Conservation (phyloP, 768 basidiomycete species). For the Coprinopsis strossmayeri region DNA sequence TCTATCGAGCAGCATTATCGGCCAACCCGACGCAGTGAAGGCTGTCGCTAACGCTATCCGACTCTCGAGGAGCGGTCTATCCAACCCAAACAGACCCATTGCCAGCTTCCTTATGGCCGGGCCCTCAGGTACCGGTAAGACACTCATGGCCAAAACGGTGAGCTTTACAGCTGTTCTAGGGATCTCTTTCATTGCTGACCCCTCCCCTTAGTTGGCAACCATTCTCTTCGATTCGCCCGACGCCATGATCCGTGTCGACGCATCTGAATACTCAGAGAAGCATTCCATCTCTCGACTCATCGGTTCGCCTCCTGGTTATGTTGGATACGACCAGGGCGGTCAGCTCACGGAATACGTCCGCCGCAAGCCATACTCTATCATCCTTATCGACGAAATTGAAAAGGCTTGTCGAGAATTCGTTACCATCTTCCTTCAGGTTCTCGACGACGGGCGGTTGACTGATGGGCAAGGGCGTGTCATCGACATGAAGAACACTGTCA, state of each 20-base stretch:
- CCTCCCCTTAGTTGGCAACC: slow-evolving; percentile 60
- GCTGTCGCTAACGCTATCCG: slow-evolving; percentile 93
- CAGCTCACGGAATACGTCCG: slow-evolving; percentile 92
- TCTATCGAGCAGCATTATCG: slow-evolving; percentile 71
- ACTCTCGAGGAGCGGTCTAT: slow-evolving; percentile 88
- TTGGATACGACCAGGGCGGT: slow-evolving; percentile 86
- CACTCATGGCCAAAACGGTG: slow-evolving; percentile 83
- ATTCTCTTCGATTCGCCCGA: slow-evolving; percentile 87
- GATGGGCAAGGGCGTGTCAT: slow-evolving; percentile 89
- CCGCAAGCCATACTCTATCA: slow-evolving; percentile 83
- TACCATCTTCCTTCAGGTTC: slow-evolving; percentile 61
- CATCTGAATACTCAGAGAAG: slow-evolving; percentile 86
- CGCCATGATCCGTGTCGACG: slow-evolving; percentile 90
- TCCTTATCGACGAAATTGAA: slow-evolving; percentile 86
- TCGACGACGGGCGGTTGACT: slow-evolving; percentile 89
- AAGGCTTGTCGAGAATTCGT: slow-evolving; percentile 72
- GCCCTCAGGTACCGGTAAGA: slow-evolving; percentile 91
- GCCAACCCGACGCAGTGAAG: slow-evolving; percentile 86
- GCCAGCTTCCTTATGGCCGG: slow-evolving; percentile 91
- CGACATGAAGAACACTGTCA: slow-evolving; percentile 87
- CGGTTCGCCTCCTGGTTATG: slow-evolving; percentile 75
- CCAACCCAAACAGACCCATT: slow-evolving; percentile 80
- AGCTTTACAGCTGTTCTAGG: slow-evolving; percentile 20
- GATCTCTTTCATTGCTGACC: slow-evolving; percentile 4
- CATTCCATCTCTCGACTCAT: slow-evolving; percentile 48